These are phyloP conservation scores for Claviceps sp. DNA, from an alignment of 2,329 filamentous ascomycete genomes.

Conservation along the genomic window DNA sequence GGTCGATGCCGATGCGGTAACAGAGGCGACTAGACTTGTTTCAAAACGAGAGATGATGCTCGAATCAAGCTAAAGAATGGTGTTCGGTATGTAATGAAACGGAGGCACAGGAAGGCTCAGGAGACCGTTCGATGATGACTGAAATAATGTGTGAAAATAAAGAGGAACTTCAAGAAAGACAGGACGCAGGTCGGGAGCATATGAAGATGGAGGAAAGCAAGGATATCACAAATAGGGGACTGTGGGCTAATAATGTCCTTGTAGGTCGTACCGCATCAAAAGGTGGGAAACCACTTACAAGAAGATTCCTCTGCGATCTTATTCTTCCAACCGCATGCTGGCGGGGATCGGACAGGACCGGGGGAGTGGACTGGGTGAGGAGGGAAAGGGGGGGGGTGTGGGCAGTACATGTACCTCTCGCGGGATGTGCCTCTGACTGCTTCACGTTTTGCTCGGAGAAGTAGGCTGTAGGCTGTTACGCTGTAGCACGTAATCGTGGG, in stretches of 20 bases:
- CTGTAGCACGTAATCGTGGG: background rate
- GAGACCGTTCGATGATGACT: background rate
- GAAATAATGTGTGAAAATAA: background rate
- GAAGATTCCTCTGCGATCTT: constrained; percentile 8
- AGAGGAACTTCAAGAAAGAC: background rate
- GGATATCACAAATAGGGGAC: background rate
- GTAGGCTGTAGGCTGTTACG: too few relatives aligned
- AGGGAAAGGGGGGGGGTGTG: background rate
- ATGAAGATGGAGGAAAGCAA: background rate
- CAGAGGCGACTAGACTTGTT: background rate
- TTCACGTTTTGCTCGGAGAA: background rate
- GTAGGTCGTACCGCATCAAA: background rate
- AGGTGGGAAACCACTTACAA: constrained; percentile 3
- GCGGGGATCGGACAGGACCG: background rate
- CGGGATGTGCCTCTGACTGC: background rate
- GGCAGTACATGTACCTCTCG: background rate
- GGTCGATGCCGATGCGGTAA: background rate
- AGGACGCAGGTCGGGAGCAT: background rate
- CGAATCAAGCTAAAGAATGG: background rate
- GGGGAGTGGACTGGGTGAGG: constrained; percentile 1
- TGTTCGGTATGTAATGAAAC: background rate
- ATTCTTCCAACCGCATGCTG: constrained; percentile 4
- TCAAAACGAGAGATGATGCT: background rate
- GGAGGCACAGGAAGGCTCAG: background rate
- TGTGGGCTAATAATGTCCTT: background rate